A percentile compares a stretch with the other conserved stretches of the same genome.
phyloP scores from a whole-genome alignment of 768 basidiomycete genomes.

The Saitozyma podzolica region DNA sequence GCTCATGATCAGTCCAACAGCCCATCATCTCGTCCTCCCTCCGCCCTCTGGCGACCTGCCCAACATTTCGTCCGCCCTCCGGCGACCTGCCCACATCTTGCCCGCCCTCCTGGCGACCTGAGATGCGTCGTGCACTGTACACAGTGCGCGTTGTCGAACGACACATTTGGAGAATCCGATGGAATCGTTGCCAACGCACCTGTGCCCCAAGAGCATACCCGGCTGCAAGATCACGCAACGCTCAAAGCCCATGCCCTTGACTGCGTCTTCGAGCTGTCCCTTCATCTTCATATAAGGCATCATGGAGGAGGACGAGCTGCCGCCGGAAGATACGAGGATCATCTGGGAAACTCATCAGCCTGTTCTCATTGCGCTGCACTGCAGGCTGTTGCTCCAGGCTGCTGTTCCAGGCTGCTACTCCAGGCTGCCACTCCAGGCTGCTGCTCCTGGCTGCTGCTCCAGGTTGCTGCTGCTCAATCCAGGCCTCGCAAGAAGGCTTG shows the following conservation, averaged over 20 bases:
- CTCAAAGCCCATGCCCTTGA: slow-evolving; percentile 38
- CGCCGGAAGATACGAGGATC: slow-evolving; percentile 44
- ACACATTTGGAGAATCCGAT: background rate
- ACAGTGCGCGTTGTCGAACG: background rate
- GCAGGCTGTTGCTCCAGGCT: too few relatives aligned
- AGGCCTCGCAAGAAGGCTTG: background rate
- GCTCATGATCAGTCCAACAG: too few relatives aligned
- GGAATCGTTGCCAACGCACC: slow-evolving; percentile 19
- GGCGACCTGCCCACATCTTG: too few relatives aligned
- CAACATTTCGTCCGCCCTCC: too few relatives aligned
- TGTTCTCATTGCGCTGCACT: background rate
- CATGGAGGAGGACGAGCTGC: slow-evolving; percentile 21
- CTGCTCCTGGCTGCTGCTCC: too few relatives aligned
- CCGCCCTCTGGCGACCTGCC: too few relatives aligned
- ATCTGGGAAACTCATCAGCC: slow-evolving; percentile 20
- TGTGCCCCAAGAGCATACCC: slow-evolving; percentile 39
- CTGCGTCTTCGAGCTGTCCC: slow-evolving; percentile 45
- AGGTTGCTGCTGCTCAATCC: too few relatives aligned
- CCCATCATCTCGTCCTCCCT: too few relatives aligned
- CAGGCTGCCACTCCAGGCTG: too few relatives aligned
- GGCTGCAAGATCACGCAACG: slow-evolving; percentile 43
- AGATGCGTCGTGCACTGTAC: too few relatives aligned
- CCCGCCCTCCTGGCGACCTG: too few relatives aligned
- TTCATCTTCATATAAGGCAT: slow-evolving; percentile 43
- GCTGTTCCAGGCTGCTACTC: too few relatives aligned